These are phyloP conservation scores for Fraxinus xanthoxyloides DNA, from an alignment of 305 asterid genomes.

Conservation along the genomic window DNA sequence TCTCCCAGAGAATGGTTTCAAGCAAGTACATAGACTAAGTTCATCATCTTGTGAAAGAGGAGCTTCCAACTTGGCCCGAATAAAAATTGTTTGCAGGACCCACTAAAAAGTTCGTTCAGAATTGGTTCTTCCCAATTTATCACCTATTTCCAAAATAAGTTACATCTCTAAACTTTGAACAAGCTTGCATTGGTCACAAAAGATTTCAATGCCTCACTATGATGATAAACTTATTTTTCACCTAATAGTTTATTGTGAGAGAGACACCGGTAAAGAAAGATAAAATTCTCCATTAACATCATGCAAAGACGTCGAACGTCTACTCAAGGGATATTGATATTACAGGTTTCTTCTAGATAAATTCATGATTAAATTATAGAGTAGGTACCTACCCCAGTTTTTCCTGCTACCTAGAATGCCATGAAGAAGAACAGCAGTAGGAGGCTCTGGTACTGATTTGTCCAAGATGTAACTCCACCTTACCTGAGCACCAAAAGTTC, in stretches of 20 bases:
- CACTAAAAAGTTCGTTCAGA: neutral
- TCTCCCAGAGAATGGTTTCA: neutral
- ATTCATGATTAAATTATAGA: slow-evolving; percentile 22
- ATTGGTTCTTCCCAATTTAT: neutral
- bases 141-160: neutral
- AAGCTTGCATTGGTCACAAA: neutral
- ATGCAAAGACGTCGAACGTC: neutral
- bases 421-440: slow-evolving; percentile 94
- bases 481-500: slow-evolving; percentile 54
- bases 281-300: neutral
- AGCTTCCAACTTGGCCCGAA: neutral
- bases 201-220: neutral
- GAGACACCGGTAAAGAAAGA: neutral
- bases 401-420: slow-evolving; percentile 97
- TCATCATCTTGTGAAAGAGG: neutral
- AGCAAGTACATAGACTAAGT: neutral
- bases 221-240: neutral
- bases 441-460: slow-evolving; percentile 77
- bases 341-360: slow-evolving; percentile 5
- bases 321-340: neutral
- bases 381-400: slow-evolving; percentile 72
- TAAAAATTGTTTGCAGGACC: neutral
- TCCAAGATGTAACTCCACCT: slow-evolving; percentile 88
- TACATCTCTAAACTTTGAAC: neutral
- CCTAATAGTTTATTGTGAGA: neutral